Percentiles rank a stretch among this genome's conserved stretches.
phyloP scores from a whole-genome alignment of 2,329 filamentous ascomycete genomes.

The Macrophomina phaseolina region DNA sequence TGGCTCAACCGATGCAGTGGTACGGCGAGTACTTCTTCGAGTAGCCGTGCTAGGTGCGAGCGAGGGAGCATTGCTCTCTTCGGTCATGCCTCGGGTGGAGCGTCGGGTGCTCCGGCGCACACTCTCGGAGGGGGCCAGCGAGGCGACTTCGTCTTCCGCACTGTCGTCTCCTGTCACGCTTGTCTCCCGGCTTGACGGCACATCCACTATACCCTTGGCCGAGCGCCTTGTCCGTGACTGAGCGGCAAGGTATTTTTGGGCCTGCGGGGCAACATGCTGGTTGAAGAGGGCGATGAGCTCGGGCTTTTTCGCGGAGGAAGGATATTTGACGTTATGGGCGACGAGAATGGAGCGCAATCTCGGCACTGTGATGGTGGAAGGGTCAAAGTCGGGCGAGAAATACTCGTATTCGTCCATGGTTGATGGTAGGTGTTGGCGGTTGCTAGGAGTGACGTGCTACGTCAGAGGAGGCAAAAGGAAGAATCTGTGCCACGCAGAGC shows the following conservation, averaged over 20 bases:
- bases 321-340: conserved; percentile 83
- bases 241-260: conserved; percentile 75
- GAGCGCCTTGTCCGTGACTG: conserved; percentile 82
- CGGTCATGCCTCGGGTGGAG: conserved; percentile 51
- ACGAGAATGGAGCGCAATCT: conserved; percentile 90
- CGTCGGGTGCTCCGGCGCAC: conserved; percentile 38
- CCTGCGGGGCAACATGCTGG: conserved; percentile 77
- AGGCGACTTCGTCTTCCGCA: conserved; percentile 44
- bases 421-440: conserved; percentile 8
- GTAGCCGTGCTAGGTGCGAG: conserved; percentile 28
- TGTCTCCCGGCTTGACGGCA: conserved; percentile 69
- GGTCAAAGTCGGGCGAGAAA: conserved; percentile 85
- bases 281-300: conserved; percentile 86
- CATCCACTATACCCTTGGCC: conserved; percentile 79
- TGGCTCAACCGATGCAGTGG: conserved; percentile 21
- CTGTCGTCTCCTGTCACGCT: conserved; percentile 65
- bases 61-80: conserved; percentile 41
- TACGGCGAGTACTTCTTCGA: conserved; percentile 21
- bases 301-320: conserved; percentile 87
- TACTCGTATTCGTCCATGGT: conserved; percentile 65
- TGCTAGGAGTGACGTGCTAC: conserved; percentile 22
- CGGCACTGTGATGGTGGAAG: conserved; percentile 81
- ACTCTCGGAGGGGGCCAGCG: conserved; percentile 14
- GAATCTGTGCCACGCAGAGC: conserved; percentile 3
- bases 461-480: conserved; percentile 19